These are phyloP conservation scores for Aspergillus sclerotialis DNA, from an alignment of 2,329 filamentous ascomycete genomes.

Conservation along the genomic window DNA sequence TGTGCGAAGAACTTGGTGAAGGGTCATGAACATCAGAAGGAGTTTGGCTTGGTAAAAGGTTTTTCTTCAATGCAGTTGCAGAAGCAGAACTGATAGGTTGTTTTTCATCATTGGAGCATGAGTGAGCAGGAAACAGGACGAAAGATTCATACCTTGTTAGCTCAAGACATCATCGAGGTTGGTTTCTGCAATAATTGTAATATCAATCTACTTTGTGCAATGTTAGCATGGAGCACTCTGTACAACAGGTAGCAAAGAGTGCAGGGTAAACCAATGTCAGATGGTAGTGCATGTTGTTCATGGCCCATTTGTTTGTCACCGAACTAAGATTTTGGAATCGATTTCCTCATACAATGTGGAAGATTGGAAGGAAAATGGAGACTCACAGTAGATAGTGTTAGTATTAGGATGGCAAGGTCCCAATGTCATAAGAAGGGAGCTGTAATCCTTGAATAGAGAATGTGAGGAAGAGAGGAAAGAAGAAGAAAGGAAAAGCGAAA, in stretches of 20 bases:
- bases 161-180: neutral
- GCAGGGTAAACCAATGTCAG: conserved; percentile 38
- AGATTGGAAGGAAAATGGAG: neutral
- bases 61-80: conserved; percentile 53
- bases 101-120: conserved; percentile 44
- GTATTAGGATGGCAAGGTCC: conserved; percentile 1
- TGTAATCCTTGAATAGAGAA: conserved; percentile 6
- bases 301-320: conserved; percentile 50
- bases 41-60: conserved; percentile 51
- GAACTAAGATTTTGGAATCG: conserved; percentile 45
- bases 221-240: conserved; percentile 10
- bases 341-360: conserved; percentile 41
- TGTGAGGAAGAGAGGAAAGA: conserved; percentile 9
- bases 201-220: conserved; percentile 2
- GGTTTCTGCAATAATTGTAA: neutral
- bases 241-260: too few species aligned
- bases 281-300: conserved; percentile 57
- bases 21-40: conserved; percentile 32
- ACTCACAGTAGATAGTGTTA: conserved; percentile 22
- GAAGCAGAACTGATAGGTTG: conserved; percentile 57
- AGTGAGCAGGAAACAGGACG: neutral
- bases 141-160: conserved; percentile 1
- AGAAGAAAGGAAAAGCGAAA: conserved; percentile 5
- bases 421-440: too few species aligned
- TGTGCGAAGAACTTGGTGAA: conserved; percentile 8